A percentile compares a stretch with the other conserved stretches of the same genome.
phyloP scores from a whole-genome alignment of 192 early-diverging fungal genomes.

The Phlyctochytrium bullatum region DNA sequence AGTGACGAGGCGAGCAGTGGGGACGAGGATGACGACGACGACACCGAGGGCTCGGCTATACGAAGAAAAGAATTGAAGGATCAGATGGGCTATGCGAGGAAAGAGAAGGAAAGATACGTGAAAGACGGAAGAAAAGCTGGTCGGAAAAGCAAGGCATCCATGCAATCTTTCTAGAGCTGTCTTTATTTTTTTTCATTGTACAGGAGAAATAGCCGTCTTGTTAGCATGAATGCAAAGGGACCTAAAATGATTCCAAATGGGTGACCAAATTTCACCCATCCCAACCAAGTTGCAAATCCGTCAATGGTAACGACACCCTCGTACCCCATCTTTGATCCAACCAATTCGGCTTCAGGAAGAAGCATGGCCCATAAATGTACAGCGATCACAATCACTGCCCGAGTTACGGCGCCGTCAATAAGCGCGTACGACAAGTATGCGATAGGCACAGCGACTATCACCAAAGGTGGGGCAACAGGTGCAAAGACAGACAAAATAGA shows the following conservation, averaged over 20 bases:
- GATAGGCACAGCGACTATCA: constrained; percentile 14
- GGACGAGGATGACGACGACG: constrained; percentile 15
- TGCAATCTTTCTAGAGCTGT: constrained; percentile 10
- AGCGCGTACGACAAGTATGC: constrained; percentile 12
- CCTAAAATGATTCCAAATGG: neutral
- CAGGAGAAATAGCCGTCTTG: no score
- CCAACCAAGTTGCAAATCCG: constrained; percentile 49
- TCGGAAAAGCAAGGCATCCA: constrained; percentile 34
- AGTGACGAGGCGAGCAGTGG: constrained; percentile 17
- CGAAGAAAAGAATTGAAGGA: constrained; percentile 16
- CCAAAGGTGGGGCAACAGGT: constrained; percentile 14
- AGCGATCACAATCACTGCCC: neutral
- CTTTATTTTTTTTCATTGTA: no score
- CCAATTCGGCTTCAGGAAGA: constrained; percentile 8
- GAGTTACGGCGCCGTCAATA: neutral
- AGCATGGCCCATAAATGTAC: constrained; percentile 9
- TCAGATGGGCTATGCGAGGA: constrained; percentile 28
- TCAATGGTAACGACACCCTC: constrained; percentile 22
- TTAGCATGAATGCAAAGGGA: neutral
- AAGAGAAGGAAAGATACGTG: constrained; percentile 41
- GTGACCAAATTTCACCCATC: neutral
- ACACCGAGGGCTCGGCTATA: neutral
- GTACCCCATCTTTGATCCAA: constrained; percentile 5
- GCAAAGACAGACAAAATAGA: constrained; percentile 9
- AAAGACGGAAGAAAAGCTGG: constrained; percentile 35